A percentile compares a stretch with the other conserved stretches of the same genome.
Conservation (phyloP, 495 filamentous ascomycete genomes). For the Friedmanniomyces endolithicus region DNA sequence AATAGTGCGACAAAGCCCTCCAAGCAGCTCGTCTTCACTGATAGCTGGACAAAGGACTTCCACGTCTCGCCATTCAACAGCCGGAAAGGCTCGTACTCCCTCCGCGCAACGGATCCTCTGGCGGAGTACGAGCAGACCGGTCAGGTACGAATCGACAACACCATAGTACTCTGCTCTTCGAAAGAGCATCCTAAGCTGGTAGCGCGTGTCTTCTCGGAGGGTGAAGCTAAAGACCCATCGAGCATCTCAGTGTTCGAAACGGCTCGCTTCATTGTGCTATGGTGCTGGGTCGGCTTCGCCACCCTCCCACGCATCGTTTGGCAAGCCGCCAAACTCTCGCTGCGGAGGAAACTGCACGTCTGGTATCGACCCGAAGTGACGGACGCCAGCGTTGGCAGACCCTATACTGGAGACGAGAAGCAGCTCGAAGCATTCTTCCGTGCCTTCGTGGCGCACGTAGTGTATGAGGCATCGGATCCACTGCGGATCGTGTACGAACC, state of each 20-base stretch:
- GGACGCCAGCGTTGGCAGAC: conserved; percentile 38
- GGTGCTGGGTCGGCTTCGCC: conserved; percentile 52
- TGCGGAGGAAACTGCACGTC: conserved; percentile 40
- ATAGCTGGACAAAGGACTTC: conserved; percentile 54
- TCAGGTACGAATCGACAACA: conserved; percentile 36
- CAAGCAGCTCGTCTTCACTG: conserved; percentile 27
- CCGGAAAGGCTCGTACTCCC: conserved; percentile 46
- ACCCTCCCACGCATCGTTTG: conserved; percentile 50
- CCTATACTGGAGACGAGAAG: conserved; percentile 17
- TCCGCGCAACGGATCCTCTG: conserved; percentile 45
- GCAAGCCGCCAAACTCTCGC: conserved; percentile 44
- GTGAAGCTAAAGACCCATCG: conserved; percentile 37
- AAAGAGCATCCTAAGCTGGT: conserved; percentile 43
- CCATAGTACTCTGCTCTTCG: conserved; percentile 45
- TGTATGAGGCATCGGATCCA: conserved; percentile 30
- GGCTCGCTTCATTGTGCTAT: conserved; percentile 38
- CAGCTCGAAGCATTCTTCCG: conserved; percentile 41
- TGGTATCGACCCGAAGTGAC: conserved; percentile 47
- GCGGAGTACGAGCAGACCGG: conserved; percentile 25
- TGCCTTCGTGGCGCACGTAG: conserved; percentile 37
- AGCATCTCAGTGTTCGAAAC: conserved; percentile 32
- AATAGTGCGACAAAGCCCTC: not conserved
- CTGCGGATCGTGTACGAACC: conserved; percentile 41
- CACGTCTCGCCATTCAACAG: conserved; percentile 65
- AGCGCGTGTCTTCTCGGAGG: conserved; percentile 39